Evolutionary conservation across 2,329 filamentous ascomycete genomes (phyloP).

Genomic region (Fusarium verticillioides): DNA sequence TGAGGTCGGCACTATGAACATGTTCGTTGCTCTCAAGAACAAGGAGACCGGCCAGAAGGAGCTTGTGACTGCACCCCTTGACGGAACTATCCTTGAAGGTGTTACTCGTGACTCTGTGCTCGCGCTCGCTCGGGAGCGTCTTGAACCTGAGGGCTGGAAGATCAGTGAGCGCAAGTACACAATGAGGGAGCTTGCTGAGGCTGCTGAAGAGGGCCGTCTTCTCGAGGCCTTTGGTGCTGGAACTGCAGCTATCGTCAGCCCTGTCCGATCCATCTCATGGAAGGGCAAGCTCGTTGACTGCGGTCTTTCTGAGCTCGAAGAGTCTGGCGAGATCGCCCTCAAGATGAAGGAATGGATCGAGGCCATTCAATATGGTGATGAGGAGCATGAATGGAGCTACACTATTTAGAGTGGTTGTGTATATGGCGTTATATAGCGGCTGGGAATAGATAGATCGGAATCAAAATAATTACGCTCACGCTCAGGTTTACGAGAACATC

Average conservation of each 20-base stretch:
- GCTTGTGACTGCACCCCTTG: conserved; percentile 92
- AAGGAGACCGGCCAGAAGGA: conserved; percentile 91
- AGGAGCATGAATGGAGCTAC: conserved; percentile 91
- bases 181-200: conserved; percentile 86
- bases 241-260: conserved; percentile 93
- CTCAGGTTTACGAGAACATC: neutral
- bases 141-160: conserved; percentile 88
- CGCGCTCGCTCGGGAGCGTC: conserved; percentile 82
- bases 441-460: conserved; percentile 32
- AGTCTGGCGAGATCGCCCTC: conserved; percentile 86
- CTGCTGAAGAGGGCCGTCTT: conserved; percentile 83
- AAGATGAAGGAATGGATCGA: conserved; percentile 98
- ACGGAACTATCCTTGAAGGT: conserved; percentile 95
- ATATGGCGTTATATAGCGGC: conserved; percentile 27
- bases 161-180: conserved; percentile 90
- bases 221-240: conserved; percentile 94
- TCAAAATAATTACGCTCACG: conserved; percentile 30
- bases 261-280: conserved; percentile 90
- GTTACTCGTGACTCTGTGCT: conserved; percentile 94
- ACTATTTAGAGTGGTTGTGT: conserved; percentile 39
- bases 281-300: conserved; percentile 84
- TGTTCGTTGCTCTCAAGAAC: conserved; percentile 88
- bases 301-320: conserved; percentile 81
- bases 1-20: conserved; percentile 99
- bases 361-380: conserved; percentile 92